A percentile compares a stretch with the other conserved stretches of the same genome.
Evolutionary conservation across 768 basidiomycete species (phyloP).

Genomic region (Amanita exitialis): DNA sequence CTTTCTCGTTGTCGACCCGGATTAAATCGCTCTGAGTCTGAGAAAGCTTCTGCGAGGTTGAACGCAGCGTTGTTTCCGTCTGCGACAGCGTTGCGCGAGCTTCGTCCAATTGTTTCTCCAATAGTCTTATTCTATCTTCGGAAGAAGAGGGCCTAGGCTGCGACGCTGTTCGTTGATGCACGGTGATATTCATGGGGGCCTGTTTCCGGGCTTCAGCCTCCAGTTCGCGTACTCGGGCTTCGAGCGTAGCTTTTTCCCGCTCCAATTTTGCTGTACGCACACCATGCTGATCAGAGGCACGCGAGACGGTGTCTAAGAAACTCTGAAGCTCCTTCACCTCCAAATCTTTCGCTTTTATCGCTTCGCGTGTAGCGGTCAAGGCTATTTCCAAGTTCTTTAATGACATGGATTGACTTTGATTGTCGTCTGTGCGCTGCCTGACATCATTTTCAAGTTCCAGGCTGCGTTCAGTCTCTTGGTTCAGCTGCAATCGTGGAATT

Average conservation of each 20-base stretch:
- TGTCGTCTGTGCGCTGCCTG: conserved; percentile 38
- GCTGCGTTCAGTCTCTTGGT: conserved; percentile 44
- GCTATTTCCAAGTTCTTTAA: conserved; percentile 43
- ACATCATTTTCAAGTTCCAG: conserved; percentile 45
- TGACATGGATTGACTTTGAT: conserved; percentile 42
- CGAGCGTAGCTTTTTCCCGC: conserved; percentile 47
- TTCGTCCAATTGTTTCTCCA: conserved; percentile 50
- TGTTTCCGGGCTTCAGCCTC: conserved; percentile 26
- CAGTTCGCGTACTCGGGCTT: conserved; percentile 49
- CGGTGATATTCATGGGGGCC: conserved; percentile 20
- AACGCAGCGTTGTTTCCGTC: conserved; percentile 34
- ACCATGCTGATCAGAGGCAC: conserved; percentile 37
- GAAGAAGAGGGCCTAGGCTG: conserved; percentile 55
- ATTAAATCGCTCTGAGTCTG: conserved; percentile 38
- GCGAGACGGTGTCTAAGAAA: conserved; percentile 43
- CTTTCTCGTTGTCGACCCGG: conserved; percentile 48
- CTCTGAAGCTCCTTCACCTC: conserved; percentile 45
- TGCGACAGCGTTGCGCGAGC: conserved; percentile 29
- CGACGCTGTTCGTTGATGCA: conserved; percentile 22
- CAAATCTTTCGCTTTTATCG: conserved; percentile 38
- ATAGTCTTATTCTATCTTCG: conserved; percentile 32
- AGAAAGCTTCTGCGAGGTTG: conserved; percentile 35
- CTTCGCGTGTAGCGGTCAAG: conserved; percentile 36
- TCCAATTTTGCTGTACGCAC: conserved; percentile 35
- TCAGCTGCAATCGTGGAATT: conserved; percentile 31